Conservation (phyloP, 2,329 filamentous ascomycete species). For the Fusarium acutatum region DNA sequence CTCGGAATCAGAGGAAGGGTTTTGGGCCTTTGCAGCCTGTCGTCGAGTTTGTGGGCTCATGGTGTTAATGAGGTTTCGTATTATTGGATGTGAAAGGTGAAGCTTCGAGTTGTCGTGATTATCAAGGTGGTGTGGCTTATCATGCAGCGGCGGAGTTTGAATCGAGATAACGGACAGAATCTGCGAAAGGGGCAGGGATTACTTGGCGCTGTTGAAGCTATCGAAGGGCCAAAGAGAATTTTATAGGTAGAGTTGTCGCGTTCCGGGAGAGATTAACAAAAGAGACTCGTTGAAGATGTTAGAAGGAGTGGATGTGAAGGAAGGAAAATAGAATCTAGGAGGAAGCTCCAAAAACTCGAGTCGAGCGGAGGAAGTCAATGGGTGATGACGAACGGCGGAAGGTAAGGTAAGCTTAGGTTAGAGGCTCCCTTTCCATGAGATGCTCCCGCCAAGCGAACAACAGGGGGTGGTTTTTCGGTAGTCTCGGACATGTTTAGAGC, state of each 20-base stretch:
- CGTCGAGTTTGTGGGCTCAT: conserved; percentile 53
- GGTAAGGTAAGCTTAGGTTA: conserved; percentile 11
- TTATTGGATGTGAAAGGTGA: conserved; percentile 1
- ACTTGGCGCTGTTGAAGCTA: conserved; percentile 31
- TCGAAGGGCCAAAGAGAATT: background rate
- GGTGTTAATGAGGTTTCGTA: conserved; percentile 14
- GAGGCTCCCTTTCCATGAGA: conserved; percentile 30
- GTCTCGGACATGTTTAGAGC: conserved; percentile 32
- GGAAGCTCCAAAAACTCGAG: conserved; percentile 11
- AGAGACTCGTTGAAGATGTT: background rate
- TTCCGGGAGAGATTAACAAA: background rate
- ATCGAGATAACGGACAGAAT: conserved; percentile 35
- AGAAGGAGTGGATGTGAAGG: conserved; percentile 42
- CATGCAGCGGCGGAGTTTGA: conserved; percentile 17
- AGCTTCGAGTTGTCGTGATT: conserved; percentile 24
- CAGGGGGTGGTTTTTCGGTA: conserved; percentile 36
- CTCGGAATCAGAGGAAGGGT: conserved; percentile 42
- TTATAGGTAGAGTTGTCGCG: background rate
- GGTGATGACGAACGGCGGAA: conserved; percentile 29
- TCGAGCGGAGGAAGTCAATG: conserved; percentile 13
- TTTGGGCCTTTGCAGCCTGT: conserved; percentile 48
- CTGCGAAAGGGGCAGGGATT: conserved; percentile 39
- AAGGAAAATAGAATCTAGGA: conserved; percentile 22
- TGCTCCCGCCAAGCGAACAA: conserved; percentile 37
- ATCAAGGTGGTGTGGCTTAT: conserved; percentile 35